phyloP scores from a whole-genome alignment of 441 rosid species.

The Erodium texanum region DNA sequence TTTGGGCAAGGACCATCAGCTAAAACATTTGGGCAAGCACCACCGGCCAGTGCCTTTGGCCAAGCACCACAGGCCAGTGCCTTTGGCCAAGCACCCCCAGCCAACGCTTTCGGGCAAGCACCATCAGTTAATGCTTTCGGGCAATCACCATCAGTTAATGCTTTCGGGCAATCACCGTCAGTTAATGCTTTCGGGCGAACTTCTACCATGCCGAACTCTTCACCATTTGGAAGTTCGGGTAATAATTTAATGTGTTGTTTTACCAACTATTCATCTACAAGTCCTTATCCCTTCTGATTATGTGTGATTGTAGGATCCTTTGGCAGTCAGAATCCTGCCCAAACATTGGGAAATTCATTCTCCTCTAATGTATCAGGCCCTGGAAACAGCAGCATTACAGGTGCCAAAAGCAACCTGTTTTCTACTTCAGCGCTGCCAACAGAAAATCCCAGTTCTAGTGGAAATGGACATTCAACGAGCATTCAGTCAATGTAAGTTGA shows the following conservation, averaged over 20 bases:
- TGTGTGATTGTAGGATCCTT: conserved; percentile 26
- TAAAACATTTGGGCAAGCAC: background rate
- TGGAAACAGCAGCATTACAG: conserved; percentile 18
- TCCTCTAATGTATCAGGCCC: conserved; percentile 22
- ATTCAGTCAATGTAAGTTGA: conserved; percentile 33
- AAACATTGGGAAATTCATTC: conserved; percentile 20
- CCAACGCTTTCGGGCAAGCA: background rate
- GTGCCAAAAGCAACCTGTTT: conserved; percentile 22
- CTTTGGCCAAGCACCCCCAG: background rate
- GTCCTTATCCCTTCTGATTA: conserved; percentile 11
- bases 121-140: background rate
- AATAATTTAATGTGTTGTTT: conserved; percentile 12
- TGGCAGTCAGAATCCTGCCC: conserved; percentile 27
- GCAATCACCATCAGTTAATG: background rate
- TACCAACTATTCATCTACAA: conserved; percentile 6
- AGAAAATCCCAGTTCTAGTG: conserved; percentile 19
- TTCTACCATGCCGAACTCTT: conserved; percentile 18
- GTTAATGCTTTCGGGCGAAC: conserved; percentile 38
- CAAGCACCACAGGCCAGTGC: background rate
- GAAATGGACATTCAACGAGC: conserved; percentile 12
- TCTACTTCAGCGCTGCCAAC: conserved; percentile 21
- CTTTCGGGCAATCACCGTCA: conserved; percentile 15
- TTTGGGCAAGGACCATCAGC: background rate
- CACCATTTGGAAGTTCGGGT: conserved; percentile 30
- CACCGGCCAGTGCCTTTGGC: background rate